These are phyloP conservation scores for Paraphoma chrysanthemicola DNA, from an alignment of 2,329 filamentous ascomycete species.

Conservation along the genomic window DNA sequence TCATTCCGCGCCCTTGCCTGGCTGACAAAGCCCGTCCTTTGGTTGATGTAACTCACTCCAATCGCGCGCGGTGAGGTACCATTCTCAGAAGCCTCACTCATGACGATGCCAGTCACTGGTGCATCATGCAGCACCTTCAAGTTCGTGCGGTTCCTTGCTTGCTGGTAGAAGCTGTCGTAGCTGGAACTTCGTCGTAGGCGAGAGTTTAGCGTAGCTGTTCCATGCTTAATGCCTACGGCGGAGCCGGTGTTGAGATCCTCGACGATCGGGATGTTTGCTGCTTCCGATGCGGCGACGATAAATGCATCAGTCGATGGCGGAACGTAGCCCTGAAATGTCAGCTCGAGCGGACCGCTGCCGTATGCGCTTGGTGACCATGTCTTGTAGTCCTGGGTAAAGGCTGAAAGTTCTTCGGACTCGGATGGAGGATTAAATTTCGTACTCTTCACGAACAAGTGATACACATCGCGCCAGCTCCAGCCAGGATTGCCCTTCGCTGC, in stretches of 20 bases:
- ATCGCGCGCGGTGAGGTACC: conserved; percentile 23
- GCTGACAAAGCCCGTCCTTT: conserved; percentile 28
- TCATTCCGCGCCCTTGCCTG: conserved; percentile 38
- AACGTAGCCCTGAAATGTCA: conserved; percentile 40
- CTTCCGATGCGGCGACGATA: conserved; percentile 34
- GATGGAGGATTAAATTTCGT: conserved; percentile 40
- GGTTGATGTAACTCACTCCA: conserved; percentile 35
- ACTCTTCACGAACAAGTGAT: conserved; percentile 30
- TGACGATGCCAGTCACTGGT: conserved; percentile 34
- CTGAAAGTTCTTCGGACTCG: conserved; percentile 22
- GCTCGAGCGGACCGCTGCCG: conserved; percentile 34
- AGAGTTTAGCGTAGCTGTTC: conserved; percentile 31
- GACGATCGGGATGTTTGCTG: conserved; percentile 39
- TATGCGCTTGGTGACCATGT: conserved; percentile 38
- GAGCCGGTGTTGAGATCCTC: conserved; percentile 41
- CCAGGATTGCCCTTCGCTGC: conserved; percentile 63
- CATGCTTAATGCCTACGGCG: conserved; percentile 41
- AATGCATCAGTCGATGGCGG: conserved; percentile 36
- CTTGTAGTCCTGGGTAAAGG: conserved; percentile 35
- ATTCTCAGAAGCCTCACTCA: conserved; percentile 12
- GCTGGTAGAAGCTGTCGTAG: conserved; percentile 40
- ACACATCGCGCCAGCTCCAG: conserved; percentile 11
- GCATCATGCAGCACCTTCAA: conserved; percentile 36
- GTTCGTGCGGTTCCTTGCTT: conserved; percentile 36
- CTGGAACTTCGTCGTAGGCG: conserved; percentile 32